Evolutionary conservation across 108 stramenopile genomes (phyloP).

Genomic region (Schizochytrium sp.): DNA sequence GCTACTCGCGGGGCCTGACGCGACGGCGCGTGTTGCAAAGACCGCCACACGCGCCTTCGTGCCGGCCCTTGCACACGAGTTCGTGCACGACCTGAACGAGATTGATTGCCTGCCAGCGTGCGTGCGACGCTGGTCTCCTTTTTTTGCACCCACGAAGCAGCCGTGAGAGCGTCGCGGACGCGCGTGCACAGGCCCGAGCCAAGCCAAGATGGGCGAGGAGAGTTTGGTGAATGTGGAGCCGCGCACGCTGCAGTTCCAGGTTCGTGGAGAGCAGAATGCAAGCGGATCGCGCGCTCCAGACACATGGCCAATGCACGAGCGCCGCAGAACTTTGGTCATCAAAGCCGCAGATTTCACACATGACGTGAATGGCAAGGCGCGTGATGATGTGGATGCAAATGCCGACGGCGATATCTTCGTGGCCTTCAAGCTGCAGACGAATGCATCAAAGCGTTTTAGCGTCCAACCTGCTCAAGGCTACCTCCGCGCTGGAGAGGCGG

Average conservation of each 20-base stretch:
- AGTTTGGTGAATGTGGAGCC: not conserved
- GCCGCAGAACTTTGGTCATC: not conserved
- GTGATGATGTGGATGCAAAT: too few species aligned
- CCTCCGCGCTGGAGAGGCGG: not conserved
- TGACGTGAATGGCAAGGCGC: not conserved
- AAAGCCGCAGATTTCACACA: not conserved
- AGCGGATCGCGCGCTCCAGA: not conserved
- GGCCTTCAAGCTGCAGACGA: conserved; percentile 7
- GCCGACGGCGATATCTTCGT: not conserved
- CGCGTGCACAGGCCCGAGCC: too few species aligned
- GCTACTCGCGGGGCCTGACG: too few species aligned
- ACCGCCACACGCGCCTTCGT: too few species aligned
- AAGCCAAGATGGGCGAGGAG: too few species aligned
- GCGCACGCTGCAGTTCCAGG: not conserved
- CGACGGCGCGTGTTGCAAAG: too few species aligned
- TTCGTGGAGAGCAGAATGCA: not conserved
- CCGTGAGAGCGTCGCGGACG: too few species aligned
- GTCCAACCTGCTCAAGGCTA: not conserved
- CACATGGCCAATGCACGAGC: not conserved
- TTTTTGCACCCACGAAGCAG: too few species aligned
- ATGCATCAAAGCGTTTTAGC: not conserved
- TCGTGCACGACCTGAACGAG: too few species aligned
- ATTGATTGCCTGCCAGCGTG: too few species aligned
- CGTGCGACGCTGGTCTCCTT: too few species aligned
- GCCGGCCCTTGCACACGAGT: too few species aligned